Evolutionary conservation across 352 stramenopile genomes (phyloP), one percentile per base, ranked within the genome.

Genomic region (Pythium aquatile): DNA sequence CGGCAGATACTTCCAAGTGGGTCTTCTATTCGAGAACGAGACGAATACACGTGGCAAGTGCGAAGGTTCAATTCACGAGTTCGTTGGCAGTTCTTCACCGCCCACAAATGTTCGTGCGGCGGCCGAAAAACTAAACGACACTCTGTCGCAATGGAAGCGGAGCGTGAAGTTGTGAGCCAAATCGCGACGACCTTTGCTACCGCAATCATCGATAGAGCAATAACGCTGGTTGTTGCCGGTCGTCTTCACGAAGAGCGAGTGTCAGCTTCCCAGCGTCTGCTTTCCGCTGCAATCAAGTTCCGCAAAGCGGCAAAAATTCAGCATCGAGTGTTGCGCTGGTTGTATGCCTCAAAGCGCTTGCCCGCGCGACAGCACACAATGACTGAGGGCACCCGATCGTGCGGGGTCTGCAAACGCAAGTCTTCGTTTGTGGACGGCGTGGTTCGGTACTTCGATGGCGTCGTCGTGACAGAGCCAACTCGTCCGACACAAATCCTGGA

Each of bases 281-380:
- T 69, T 5, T 66, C 32, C 3, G 37, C 52, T 16, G 61, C 57
- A 5, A 63, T 53, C 7, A 64, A 46, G 44, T 57, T 66, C 14
- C 61, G 66, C 0, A 76, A 76, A 53, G 65, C 69, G 2, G 44
- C 39, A 1, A 62, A 68, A 30, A 76, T 76, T 30, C 69, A 76
- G 42, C 66, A 49, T 9, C 28, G 30, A 5, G 58, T 76, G 13
- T 40, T 76, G n/a, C 61, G 67, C 14, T 76, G 69, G 69, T 28
- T 76, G 32, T 73, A 76, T 40, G 59, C 61, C 1, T 62, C 65
- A 20, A 58, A 55, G 39, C 48, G 61, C 2, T 10, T 5, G 5
- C 30, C 29, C 14, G 55, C 48, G 8, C 9, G 44, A 32, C 8
- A 33, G 14, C 30, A 61, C 54, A n/a, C 13, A 4, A n/a, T 6